Evolutionary conservation across 441 rosid species (phyloP).

Genomic region (Pelargonium citronellum): DNA sequence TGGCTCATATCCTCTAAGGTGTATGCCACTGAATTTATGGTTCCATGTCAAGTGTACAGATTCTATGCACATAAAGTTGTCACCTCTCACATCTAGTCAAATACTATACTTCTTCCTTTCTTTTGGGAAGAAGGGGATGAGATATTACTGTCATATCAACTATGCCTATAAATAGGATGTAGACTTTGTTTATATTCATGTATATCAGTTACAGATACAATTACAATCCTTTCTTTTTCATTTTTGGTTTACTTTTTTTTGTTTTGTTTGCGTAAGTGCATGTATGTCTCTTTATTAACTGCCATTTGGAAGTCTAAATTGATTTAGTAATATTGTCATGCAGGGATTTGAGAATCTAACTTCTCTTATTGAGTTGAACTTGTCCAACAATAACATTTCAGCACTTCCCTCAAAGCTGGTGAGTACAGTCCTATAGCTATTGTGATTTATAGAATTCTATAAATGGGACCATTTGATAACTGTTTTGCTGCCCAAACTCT

Average conservation of each 20-base stretch:
- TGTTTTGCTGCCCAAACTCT: neutral
- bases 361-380: conserved; percentile 66
- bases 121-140: too few relatives aligned
- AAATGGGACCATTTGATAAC: neutral
- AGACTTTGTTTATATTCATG: neutral
- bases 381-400: conserved; percentile 86
- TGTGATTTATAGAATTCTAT: conserved; percentile 1
- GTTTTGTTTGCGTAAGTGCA: neutral
- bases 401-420: conserved; percentile 78
- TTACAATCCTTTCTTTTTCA: neutral
- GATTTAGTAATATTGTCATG: conserved; percentile 17
- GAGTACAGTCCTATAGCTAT: conserved; percentile 18
- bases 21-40: too few relatives aligned
- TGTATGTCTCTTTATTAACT: neutral
- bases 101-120: too few relatives aligned
- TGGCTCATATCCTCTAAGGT: too few relatives aligned
- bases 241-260: neutral
- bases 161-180: neutral
- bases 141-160: too few relatives aligned
- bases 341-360: conserved; percentile 66
- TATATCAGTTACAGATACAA: neutral
- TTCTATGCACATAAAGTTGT: too few relatives aligned
- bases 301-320: neutral
- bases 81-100: too few relatives aligned
- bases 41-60: too few relatives aligned